Base-by-base conservation (phyloP, 2,329 filamentous ascomycete genomes). In the Blastomyces gilchristii region DNA sequence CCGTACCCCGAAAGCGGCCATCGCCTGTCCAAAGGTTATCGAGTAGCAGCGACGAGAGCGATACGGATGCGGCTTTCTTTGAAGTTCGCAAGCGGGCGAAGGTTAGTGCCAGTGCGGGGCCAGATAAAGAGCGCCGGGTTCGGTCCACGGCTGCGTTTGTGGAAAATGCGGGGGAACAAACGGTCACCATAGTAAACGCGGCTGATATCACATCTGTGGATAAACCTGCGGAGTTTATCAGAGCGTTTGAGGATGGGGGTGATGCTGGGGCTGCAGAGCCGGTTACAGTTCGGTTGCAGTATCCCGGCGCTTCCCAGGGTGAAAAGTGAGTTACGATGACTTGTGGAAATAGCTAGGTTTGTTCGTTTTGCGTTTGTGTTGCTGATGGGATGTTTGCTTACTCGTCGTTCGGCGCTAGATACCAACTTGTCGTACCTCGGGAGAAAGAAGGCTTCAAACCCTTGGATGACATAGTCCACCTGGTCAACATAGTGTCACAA, bases 371-470 rank as follows among this genome's bases (percentile, higher is more conserved):
- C 18, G 28, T 22, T 50, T 31, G 31, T 52, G 2, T 47, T 47
- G 22, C 50, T 53, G 16, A 28, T 52, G 49, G 34, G n/a, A 22
- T 22, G n/a, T 22, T 22, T 22, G n/a, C n/a, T 22, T 22, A 22
- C n/a, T 22, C n/a, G n/a, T 22, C n/a, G n/a, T 54, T 37, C 37
- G 11, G 6, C 11, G 53, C 31, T 66, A 79, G 86, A 68, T 91
- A 90, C 71, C 84, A 92, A 69, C 83, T 94, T 11, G 87, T 93
- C 37, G 85, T 85, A 71, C 89, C 89, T 58, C 87, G 88, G 67
- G 90, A 95, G 67, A 87, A 87, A 67, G 89, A 91, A 67, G 87
- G 92, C 69, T 88, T 88, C 50, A 83, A 76, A 63, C 77, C 79
- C 8, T 71, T 89, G 39, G 83, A 87, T 67, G 88, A 90, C 65